phyloP scores from a whole-genome alignment of 129 eudicot genomes.

The Flaveria robusta region DNA sequence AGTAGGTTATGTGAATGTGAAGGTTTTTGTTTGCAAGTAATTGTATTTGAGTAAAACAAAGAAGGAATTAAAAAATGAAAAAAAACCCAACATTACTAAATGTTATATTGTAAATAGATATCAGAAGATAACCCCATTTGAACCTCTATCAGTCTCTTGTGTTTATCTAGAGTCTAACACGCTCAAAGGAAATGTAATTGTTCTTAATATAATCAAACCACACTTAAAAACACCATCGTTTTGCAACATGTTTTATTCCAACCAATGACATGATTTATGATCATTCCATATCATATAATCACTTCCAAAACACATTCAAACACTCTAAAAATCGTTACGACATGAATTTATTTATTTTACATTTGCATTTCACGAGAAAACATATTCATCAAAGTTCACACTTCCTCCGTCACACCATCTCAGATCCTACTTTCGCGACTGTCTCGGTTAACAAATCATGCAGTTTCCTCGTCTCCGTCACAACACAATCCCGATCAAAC shows the following conservation, averaged over 20 bases:
- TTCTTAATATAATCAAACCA: background rate
- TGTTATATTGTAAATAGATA: too few species aligned
- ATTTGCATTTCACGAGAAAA: slow-evolving; percentile 4
- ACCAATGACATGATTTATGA: background rate
- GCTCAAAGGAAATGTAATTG: too few species aligned
- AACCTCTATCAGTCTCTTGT: too few species aligned
- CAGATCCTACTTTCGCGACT: slow-evolving; percentile 12
- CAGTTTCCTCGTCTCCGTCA: slow-evolving; percentile 49
- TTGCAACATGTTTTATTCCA: background rate
- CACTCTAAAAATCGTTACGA: background rate
- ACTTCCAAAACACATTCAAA: slow-evolving; percentile 5
- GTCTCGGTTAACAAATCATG: slow-evolving; percentile 46
- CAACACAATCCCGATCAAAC: slow-evolving; percentile 77
- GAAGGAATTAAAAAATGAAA: too few species aligned
- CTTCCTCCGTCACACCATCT: background rate
- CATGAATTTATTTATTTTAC: background rate
- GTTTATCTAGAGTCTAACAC: too few species aligned
- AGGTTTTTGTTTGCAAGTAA: too few species aligned
- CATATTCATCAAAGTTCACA: slow-evolving; percentile 9
- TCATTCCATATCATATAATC: background rate
- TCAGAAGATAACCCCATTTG: too few species aligned
- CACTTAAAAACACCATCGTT: background rate
- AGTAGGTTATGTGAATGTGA: too few species aligned
- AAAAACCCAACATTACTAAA: too few species aligned
- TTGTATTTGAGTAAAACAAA: too few species aligned